phyloP scores from a whole-genome alignment of 2,329 filamentous ascomycete genomes.

The Pyrenochaeta sp. region DNA sequence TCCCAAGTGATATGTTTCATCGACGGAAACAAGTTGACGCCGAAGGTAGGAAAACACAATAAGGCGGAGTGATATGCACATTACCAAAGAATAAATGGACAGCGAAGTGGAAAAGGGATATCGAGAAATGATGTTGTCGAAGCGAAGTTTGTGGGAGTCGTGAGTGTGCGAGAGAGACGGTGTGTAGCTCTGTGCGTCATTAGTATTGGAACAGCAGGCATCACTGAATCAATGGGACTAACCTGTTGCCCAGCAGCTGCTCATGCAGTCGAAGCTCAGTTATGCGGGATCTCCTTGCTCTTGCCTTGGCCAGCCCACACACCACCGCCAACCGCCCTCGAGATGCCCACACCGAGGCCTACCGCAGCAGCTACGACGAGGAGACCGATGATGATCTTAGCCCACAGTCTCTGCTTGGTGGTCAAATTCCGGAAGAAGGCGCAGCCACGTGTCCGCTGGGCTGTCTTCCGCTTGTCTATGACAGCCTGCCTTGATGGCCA shows the following conservation, averaged over 20 bases:
- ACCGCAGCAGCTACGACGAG: conserved; percentile 57
- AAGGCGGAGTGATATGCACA: conserved; percentile 19
- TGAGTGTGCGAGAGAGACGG: conserved; percentile 9
- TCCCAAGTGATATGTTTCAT: conserved; percentile 6
- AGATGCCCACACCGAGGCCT: conserved; percentile 59
- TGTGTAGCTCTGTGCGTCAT: conserved; percentile 5
- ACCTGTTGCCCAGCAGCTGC: conserved; percentile 16
- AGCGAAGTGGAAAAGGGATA: conserved; percentile 25
- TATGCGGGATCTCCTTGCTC: conserved; percentile 46
- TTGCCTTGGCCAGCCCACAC: conserved; percentile 54
- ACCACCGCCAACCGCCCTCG: conserved; percentile 57
- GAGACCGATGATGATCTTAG: conserved; percentile 56
- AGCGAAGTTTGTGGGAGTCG: conserved; percentile 23
- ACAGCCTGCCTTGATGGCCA: conserved; percentile 60
- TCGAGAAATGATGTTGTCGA: conserved; percentile 24
- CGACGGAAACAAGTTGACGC: conserved; percentile 7
- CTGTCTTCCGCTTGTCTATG: conserved; percentile 52
- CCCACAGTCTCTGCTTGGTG: conserved; percentile 55
- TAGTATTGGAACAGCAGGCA: background rate
- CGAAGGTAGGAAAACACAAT: conserved; percentile 3
- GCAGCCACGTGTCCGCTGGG: conserved; percentile 51
- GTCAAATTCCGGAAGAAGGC: conserved; percentile 52
- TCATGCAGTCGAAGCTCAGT: conserved; percentile 16
- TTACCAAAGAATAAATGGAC: conserved; percentile 20
- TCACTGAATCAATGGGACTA: background rate